Conservation (phyloP, 345 rosid species). For the Lagerstroemia speciosa region DNA sequence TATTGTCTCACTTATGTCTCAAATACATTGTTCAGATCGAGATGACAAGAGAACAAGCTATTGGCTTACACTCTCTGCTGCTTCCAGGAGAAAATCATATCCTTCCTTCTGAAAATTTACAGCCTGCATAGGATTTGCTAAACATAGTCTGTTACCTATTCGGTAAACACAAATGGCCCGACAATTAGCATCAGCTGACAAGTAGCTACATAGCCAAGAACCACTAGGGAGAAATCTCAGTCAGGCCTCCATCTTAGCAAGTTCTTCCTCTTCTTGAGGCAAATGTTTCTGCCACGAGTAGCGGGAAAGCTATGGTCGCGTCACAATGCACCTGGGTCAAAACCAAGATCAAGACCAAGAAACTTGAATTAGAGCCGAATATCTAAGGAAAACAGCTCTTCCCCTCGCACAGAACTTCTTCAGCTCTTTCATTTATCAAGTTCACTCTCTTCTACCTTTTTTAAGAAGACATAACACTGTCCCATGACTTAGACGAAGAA, state of each 20-base stretch:
- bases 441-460: not conserved
- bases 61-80: not conserved
- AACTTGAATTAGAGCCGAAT: slow-evolving; percentile 2
- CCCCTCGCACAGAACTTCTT: not conserved
- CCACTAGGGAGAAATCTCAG: slow-evolving; percentile 3
- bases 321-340: slow-evolving; percentile 74
- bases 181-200: slow-evolving; percentile 5
- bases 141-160: not conserved
- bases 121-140: not conserved
- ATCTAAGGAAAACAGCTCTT: not conserved
- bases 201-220: not conserved
- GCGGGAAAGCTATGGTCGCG: slow-evolving; percentile 92
- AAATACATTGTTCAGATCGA: not conserved
- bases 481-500: no score
- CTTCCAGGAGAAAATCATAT: not conserved
- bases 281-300: slow-evolving; percentile 90
- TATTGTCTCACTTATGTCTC: no score
- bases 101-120: not conserved
- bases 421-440: not conserved
- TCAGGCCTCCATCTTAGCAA: slow-evolving; percentile 7
- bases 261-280: slow-evolving; percentile 38
- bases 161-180: not conserved
- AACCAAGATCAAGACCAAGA: not conserved
- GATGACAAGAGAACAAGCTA: not conserved
- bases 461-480: no score